Base-by-base conservation (phyloP, 177 flowering plant genomes). In the Vitis hybrid region DNA sequence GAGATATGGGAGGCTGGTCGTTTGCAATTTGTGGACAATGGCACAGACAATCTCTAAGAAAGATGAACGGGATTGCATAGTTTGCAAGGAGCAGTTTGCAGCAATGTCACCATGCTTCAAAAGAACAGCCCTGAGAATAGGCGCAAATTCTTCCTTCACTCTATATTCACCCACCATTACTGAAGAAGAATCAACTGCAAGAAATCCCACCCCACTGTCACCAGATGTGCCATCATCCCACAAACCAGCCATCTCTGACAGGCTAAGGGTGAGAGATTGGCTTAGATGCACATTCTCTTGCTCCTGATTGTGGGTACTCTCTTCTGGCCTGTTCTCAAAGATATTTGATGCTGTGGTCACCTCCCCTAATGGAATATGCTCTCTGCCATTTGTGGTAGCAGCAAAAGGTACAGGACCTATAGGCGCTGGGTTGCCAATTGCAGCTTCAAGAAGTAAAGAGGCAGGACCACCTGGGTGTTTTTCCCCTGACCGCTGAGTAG, bases 61-160 rank as follows among this genome's bases (percentile, higher is more conserved):
- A 8, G 11, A 22, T 10, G 75, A 65, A 3, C 75, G 69, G 31
- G n/a, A 13, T 20, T 47, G 22, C 7, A 22, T 10, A 22, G 50
- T 15, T 33, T 59, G 11, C 24, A 59, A 2, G 49, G 17, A 9
- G 70, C 65, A 65, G 18, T 70, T 65, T 9, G 56, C 70, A 19
- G 73, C 77, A 51, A 75, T 70, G 47, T 75, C 73, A n/a, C 77
- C 77, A 64, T 75, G 66, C 50, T 70, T 75, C 15, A 17, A 62
- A 51, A 75, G 14, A 59, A 75, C 15, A 11, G 4, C 28, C n/a
- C 56, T 38, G 6, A 75, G 70, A 7, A 61, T 15, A 18, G 65
- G 66, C 1, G 17, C 70, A 1, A n/a, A 49, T 58, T 61, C 60
- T 18, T 61, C 50, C 56, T 75, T 59, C 24, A 75, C 77, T 51